Base-by-base conservation (phyloP, 2,329 filamentous ascomycete species). In the Pyricularia sp. region DNA sequence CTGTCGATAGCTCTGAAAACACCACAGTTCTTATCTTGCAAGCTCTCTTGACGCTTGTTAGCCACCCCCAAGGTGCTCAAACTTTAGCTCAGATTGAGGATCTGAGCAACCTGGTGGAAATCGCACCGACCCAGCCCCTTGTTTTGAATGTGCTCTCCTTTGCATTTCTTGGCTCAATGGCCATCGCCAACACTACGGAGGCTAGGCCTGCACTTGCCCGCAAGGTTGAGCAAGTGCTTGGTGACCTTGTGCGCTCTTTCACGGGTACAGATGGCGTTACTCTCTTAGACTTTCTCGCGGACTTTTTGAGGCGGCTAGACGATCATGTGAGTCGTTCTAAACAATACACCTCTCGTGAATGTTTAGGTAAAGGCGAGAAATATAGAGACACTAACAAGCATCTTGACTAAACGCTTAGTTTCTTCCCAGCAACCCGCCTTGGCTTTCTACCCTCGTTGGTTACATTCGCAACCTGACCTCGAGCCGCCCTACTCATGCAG, bases 221-320 rank as follows among this genome's bases (percentile, higher is more conserved):
- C 12, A 83, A 81, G 70, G 80, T 90, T 61, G 80, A 86, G 71
- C 70, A 73, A 14, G 80, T 80, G 3, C 78, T 90, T 4, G 79
- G 81, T 50, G 76, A 75, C 10, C 79, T 90, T 3, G 79, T 85
- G 7, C 78, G 82, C 9, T 82, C 83, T 0, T 90, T 88, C 73
- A 83, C 80, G 55, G 83, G 83, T 12, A 89, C 87, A n/a, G 86
- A 90, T 73, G 86, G 82, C 4, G 84, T 87, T 4, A 89, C 85
- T 0, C 78, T 90, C 3, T 77, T 90, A 2, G 80, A 80, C 58
- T 89, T 89, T 72, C 72, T 88, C n/a, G 84, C 82, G 20, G 78
- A 79, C 63, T 78, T 88, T 64, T 75, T 90, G 3, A 79, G 82
- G 5, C 82, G 82, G 66, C 77, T 86, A 11, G 78, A 83, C 26